Percentiles rank a stretch among this genome's conserved stretches.
These are phyloP conservation scores for Ophioceras dolichostomum DNA, from an alignment of 2,329 filamentous ascomycete genomes.

Conservation along the genomic window DNA sequence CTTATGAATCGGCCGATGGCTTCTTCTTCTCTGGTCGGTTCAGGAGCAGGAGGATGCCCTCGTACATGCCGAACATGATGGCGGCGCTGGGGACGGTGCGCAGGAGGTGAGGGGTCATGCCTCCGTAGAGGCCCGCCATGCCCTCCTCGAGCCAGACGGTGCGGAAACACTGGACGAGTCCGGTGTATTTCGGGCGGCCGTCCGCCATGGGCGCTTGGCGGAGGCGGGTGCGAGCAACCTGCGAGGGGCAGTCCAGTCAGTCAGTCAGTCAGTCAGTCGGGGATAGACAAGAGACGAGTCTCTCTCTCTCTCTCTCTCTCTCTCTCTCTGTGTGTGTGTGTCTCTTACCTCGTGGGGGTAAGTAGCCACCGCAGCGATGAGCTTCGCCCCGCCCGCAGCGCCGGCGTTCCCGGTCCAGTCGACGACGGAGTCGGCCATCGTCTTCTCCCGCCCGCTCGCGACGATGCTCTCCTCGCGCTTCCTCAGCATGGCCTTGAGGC, in stretches of 20 bases:
- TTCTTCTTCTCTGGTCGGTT: constrained; percentile 11
- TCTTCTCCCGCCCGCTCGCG: constrained; percentile 49
- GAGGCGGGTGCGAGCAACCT: constrained; percentile 73
- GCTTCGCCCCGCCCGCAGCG: constrained; percentile 74
- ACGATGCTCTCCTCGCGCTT: constrained; percentile 46
- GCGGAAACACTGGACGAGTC: constrained; percentile 78
- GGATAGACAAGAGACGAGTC: not conserved
- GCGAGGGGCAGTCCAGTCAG: too few species aligned
- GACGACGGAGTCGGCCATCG: constrained; percentile 60
- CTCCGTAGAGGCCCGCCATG: constrained; percentile 75
- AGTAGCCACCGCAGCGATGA: constrained; percentile 70
- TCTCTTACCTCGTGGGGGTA: constrained; percentile 75
- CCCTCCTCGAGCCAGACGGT: constrained; percentile 84
- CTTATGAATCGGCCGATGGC: not conserved
- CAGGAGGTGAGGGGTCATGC: constrained; percentile 82
- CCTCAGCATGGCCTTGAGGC: constrained; percentile 68
- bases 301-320: too few species aligned
- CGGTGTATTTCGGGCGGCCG: constrained; percentile 73
- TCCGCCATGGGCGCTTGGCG: constrained; percentile 68
- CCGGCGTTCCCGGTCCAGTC: constrained; percentile 68
- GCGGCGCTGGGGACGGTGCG: constrained; percentile 84
- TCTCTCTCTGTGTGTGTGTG: constrained; percentile 13
- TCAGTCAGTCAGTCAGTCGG: too few species aligned
- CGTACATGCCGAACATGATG: constrained; percentile 92
- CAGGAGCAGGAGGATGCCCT: constrained; percentile 40